Evolutionary conservation across 2,329 filamentous ascomycete species (phyloP).

Genomic region (Colletotrichum orbiculare): DNA sequence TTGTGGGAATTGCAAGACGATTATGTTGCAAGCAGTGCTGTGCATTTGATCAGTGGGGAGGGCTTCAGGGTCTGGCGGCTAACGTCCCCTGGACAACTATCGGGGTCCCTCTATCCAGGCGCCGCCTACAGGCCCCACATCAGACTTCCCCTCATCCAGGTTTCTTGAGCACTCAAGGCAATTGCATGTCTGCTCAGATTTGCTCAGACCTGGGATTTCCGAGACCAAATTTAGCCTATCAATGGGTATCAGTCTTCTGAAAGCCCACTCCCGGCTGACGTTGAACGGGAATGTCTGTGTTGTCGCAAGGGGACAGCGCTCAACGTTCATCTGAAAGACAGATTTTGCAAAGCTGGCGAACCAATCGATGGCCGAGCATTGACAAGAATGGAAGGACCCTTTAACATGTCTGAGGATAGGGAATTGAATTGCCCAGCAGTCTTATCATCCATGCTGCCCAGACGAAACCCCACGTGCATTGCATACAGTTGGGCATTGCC

Average conservation of each 20-base stretch:
- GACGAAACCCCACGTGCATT: slow-evolving; percentile 13
- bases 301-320: neutral
- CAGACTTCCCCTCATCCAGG: neutral
- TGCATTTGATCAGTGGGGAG: slow-evolving; percentile 16
- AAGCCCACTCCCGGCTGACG: slow-evolving; percentile 19
- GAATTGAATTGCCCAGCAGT: neutral
- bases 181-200: neutral
- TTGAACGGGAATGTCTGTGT: slow-evolving; percentile 2
- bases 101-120: slow-evolving; percentile 12
- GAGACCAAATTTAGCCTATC: slow-evolving; percentile 8
- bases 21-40: slow-evolving; percentile 3
- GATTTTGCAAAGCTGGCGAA: slow-evolving; percentile 1
- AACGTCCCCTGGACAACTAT: slow-evolving; percentile 15
- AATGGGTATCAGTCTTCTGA: slow-evolving; percentile 1
- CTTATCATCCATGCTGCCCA: neutral
- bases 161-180: slow-evolving; percentile 8
- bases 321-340: slow-evolving; percentile 25
- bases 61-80: slow-evolving; percentile 18
- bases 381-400: slow-evolving; percentile 24
- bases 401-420: slow-evolving; percentile 5
- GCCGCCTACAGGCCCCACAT: slow-evolving; percentile 8
- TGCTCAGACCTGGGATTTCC: slow-evolving; percentile 25
- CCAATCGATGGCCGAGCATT: slow-evolving; percentile 28
- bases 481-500: slow-evolving; percentile 1
- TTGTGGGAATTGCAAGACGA: rapidly evolving